These are phyloP conservation scores for Santalum album DNA, from an alignment of 164 flowering plant species.

Conservation along the genomic window DNA sequence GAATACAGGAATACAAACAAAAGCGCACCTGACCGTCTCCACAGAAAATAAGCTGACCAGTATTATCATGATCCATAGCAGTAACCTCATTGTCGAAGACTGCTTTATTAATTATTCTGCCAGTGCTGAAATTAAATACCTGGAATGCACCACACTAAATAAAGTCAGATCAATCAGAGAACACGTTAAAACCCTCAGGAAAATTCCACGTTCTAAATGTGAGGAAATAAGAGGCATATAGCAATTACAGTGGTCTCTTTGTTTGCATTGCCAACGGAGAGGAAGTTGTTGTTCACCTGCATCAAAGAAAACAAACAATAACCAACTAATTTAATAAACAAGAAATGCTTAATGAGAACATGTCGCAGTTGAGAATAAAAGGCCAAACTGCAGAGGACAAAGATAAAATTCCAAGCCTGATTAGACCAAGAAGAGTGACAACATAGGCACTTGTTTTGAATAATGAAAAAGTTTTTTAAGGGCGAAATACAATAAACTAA, in stretches of 20 bases:
- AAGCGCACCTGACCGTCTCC: conserved; percentile 72
- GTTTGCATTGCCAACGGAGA: conserved; percentile 84
- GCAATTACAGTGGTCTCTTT: conserved; percentile 66
- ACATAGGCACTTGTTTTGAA: too few relatives aligned
- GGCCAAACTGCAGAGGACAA: too few relatives aligned
- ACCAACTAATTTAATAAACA: neutral
- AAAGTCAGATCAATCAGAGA: neutral
- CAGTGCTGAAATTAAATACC: conserved; percentile 97
- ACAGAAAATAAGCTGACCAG: conserved; percentile 90
- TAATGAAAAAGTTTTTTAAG: too few relatives aligned
- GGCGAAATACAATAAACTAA: too few relatives aligned
- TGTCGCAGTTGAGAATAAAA: too few relatives aligned
- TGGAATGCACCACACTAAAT: conserved; percentile 15
- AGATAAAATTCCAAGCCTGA: too few relatives aligned
- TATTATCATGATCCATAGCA: conserved; percentile 89
- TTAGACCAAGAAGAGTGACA: too few relatives aligned
- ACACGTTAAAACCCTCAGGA: neutral
- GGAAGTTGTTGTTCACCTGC: conserved; percentile 94
- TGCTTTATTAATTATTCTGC: conserved; percentile 54
- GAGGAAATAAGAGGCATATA: too few relatives aligned
- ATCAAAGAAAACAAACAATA: conserved; percentile 7
- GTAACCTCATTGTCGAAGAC: conserved; percentile 57
- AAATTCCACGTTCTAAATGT: too few relatives aligned
- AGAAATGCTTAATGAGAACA: neutral
- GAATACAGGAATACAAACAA: neutral